Evolutionary conservation across 352 stramenopile species (phyloP).

Genomic region (Pythium dissimile): DNA sequence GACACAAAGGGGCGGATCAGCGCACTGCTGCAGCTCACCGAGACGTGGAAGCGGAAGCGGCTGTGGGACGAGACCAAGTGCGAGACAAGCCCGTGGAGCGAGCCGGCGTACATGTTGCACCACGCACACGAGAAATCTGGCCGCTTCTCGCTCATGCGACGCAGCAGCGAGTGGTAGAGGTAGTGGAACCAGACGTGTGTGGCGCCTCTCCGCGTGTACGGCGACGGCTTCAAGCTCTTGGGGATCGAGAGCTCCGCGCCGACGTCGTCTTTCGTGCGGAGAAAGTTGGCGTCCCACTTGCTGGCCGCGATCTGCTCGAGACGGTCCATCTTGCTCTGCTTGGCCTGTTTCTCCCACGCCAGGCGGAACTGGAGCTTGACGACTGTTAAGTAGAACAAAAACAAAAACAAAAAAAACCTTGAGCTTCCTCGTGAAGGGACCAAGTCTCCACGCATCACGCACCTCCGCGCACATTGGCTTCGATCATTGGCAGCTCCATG

Average conservation of each 20-base stretch:
- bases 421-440: too few species aligned
- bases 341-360: constrained; percentile 39
- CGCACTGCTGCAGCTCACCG: constrained; percentile 41
- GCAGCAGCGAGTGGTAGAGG: constrained; percentile 78
- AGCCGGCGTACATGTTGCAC: constrained; percentile 82
- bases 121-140: constrained; percentile 76
- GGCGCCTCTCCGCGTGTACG: constrained; percentile 24
- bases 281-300: constrained; percentile 30
- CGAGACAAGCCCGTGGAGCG: constrained; percentile 61
- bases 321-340: constrained; percentile 37
- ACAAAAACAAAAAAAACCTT: too few species aligned
- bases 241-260: constrained; percentile 29
- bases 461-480: constrained; percentile 46
- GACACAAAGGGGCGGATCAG: neutral
- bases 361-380: constrained; percentile 56
- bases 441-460: too few species aligned
- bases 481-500: constrained; percentile 51
- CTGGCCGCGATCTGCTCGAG: constrained; percentile 34
- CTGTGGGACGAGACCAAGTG: constrained; percentile 79
- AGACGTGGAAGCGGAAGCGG: constrained; percentile 75
- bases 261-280: constrained; percentile 25
- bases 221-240: constrained; percentile 29
- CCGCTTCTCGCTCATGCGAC: constrained; percentile 80
- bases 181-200: constrained; percentile 73
- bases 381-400: too few species aligned